Base-by-base conservation (phyloP, 1,139 yeast species). In the Arxiozyma heterogenica region DNA sequence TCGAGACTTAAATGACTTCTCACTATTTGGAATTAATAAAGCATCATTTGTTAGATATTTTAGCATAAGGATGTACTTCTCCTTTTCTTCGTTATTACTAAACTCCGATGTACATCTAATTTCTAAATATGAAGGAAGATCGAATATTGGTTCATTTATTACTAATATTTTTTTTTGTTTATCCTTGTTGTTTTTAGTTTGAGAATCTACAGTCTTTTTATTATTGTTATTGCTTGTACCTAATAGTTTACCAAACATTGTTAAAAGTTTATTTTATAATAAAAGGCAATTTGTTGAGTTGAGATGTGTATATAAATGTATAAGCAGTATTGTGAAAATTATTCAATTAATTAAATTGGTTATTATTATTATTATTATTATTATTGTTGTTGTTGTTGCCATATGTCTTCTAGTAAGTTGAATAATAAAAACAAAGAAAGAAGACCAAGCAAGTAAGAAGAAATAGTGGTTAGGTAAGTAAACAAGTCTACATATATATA, bases 41-140 rank as follows among this genome's bases (percentile, higher is more conserved):
- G 74, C 78, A 0, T 76, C 73, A 51, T 76, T 69, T 54, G 74
- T 74, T 67, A 89, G 85, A 69, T 86, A 81, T 47, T 72, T 68
- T 53, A 84, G 73, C 0, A 90, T 87, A 25, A 70, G 67, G 20
- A 73, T 63, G 64, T 84, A 91, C 71, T 82, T 84, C 20, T 66
- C 69, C 55, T 75, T 67, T 69, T 93, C 85, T 22, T 78, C 83
- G 1, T 34, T 34, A 3, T 68, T 66, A 1, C 79, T 72, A 53
- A 89, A 73, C 47, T 71, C 66, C 9, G 67, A 67, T 21, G 75
- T 79, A 47, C 67, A 64, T 0, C 93, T 93, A 4, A 82, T 78
- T 44, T 66, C 68, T 44, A 85, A 72, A 39, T 69, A 67, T 0
- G 65, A 55, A 3, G 84, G 77, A 0, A 86, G 80, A 1, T 62